Evolutionary conservation across 192 early-diverging fungal species (phyloP), one percentile per base, ranked within the genome.

Genomic region (Coemansia sp.): DNA sequence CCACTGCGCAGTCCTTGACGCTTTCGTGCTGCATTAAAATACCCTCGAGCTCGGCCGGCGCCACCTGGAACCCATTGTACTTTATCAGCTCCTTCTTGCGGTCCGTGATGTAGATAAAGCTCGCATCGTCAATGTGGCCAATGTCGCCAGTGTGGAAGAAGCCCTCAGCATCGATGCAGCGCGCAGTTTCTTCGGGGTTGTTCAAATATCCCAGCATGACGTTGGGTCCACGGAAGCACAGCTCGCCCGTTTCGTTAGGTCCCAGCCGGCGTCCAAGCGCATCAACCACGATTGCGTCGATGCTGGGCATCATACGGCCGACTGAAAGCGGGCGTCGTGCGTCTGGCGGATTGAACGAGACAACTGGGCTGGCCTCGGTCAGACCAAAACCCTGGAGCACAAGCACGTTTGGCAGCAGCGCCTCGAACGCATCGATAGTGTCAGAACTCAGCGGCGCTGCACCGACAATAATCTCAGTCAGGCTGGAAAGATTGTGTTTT

Each of bases 11-110:
- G 55, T 91, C 89, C 13, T 67, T 61, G 27, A 96, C 76, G 8
- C 41, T 25, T 0, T 86, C 85, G 43, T 94, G 87, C 39, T 83
- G 67, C 12, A 91, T 34, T 30, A 93, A 62, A 30, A 86, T 39
- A 1, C 82, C 88, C 54, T 96, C 94, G 2, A 96, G 68, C 62
- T 96, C 73, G 3, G 93, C 92, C 0, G 93, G 94, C 0, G 92
- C 84, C 4, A 96, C 88, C 66, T 84, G 81, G 59, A 82, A 83
- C 4, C 85, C 82, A 48, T 94, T 94, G 82, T 91, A 96, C 62
- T 97, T 97, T 71, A 94, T 95, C 33, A 95, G 80, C 63, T 94
- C 91, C 71, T 94, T 97, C 15, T 88, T 63, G 21, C 94, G 89
- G 58, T 87, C 89, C 3, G 84, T 79, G 17, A 86, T 77, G 48